phyloP scores from a whole-genome alignment of 2,329 filamentous ascomycete genomes.

The Diaporthe longicolla region DNA sequence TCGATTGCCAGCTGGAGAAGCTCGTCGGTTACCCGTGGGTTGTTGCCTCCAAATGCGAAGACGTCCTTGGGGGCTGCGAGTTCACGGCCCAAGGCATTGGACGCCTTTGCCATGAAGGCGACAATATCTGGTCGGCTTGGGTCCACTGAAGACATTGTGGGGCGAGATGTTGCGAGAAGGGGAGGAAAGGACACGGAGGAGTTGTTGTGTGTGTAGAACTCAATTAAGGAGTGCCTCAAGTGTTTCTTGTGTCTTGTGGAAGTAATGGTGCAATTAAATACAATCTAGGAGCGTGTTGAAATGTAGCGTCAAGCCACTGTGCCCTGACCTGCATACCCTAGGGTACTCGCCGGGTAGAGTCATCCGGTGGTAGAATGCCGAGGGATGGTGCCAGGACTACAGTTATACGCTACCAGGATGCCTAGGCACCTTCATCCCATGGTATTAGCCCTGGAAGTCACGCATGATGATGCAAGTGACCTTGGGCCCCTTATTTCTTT shows the following conservation, averaged over 20 bases:
- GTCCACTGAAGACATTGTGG: conserved; percentile 43
- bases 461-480: neutral
- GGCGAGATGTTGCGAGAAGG: neutral
- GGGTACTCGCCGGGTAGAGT: conserved; percentile 7
- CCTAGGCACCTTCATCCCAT: neutral
- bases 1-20: conserved; percentile 45
- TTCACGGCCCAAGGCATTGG: conserved; percentile 43
- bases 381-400: neutral
- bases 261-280: neutral
- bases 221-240: neutral
- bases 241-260: neutral
- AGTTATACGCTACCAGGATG: neutral
- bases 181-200: neutral
- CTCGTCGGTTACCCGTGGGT: conserved; percentile 42
- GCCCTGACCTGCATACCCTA: neutral
- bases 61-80: conserved; percentile 48
- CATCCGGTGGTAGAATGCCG: neutral
- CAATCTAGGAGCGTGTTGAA: neutral
- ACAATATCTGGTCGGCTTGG: conserved; percentile 47
- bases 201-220: neutral
- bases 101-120: conserved; percentile 48
- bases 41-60: conserved; percentile 47
- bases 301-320: neutral
- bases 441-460: neutral
- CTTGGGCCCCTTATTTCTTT: neutral